These are phyloP conservation scores for Lithospermum erythrorhizon DNA, from an alignment of 257 asterid species.

Conservation along the genomic window DNA sequence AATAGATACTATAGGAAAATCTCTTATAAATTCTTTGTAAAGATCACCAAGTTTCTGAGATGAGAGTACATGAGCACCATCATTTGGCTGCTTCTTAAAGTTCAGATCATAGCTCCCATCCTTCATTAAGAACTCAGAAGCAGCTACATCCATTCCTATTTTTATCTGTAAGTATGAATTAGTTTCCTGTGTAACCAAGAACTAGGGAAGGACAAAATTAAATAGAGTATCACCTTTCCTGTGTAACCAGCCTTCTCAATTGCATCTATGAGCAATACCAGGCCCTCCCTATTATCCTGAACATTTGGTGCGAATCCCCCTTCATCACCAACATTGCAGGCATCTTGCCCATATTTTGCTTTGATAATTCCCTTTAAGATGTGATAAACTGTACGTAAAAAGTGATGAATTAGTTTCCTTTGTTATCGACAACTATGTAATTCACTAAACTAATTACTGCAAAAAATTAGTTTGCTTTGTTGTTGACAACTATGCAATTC, in stretches of 20 bases:
- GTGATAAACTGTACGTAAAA: slow-evolving; percentile 62
- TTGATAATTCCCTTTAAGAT: slow-evolving; percentile 87
- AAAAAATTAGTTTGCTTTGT: background rate
- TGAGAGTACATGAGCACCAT: slow-evolving; percentile 79
- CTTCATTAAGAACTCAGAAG: slow-evolving; percentile 82
- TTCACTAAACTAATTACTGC: no score
- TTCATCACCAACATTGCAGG: slow-evolving; percentile 98
- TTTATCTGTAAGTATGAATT: slow-evolving; percentile 95
- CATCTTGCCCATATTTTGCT: slow-evolving; percentile 96
- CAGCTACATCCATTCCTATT: slow-evolving; percentile 99
- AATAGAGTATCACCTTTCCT: slow-evolving; percentile 45
- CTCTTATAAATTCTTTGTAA: slow-evolving; percentile 70
- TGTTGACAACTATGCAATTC: background rate
- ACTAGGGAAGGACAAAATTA: background rate
- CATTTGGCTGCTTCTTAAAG: slow-evolving; percentile 95
- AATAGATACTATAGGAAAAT: slow-evolving; percentile 91
- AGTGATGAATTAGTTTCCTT: background rate
- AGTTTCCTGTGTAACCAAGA: no score
- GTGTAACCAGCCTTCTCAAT: slow-evolving; percentile 93
- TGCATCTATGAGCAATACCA: slow-evolving; percentile 85
- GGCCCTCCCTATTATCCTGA: slow-evolving; percentile 94
- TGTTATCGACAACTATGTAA: background rate
- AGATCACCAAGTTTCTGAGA: slow-evolving; percentile 69
- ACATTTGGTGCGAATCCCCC: slow-evolving; percentile 99
- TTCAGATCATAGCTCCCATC: slow-evolving; percentile 87